phyloP scores from a whole-genome alignment of 2,329 filamentous ascomycete genomes.

The Pseudogymnoascus sp. region DNA sequence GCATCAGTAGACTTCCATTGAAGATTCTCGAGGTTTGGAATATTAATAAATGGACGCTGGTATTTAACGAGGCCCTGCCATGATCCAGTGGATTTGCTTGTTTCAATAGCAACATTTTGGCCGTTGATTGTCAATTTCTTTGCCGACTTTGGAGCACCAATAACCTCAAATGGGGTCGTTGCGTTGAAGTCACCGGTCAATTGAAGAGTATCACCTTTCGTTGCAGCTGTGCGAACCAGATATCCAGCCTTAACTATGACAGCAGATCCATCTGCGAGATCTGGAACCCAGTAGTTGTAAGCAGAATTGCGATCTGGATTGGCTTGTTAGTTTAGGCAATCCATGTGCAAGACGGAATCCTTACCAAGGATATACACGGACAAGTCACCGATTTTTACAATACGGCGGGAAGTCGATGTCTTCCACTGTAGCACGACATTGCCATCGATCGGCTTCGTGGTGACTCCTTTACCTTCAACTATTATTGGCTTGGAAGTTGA shows the following conservation, averaged over 20 bases:
- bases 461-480: constrained; percentile 13
- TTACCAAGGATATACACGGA: constrained; percentile 22
- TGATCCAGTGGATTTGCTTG: constrained; percentile 35
- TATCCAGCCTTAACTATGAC: constrained; percentile 57
- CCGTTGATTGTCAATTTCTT: constrained; percentile 47
- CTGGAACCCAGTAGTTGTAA: constrained; percentile 59
- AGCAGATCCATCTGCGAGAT: constrained; percentile 33
- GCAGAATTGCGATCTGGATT: constrained; percentile 54
- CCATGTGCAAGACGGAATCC: constrained; percentile 30
- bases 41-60: constrained; percentile 37
- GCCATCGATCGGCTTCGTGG: constrained; percentile 31
- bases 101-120: constrained; percentile 16
- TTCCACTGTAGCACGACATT: constrained; percentile 45
- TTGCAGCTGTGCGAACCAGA: constrained; percentile 50
- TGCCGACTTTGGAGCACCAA: constrained; percentile 52
- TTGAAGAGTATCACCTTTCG: constrained; percentile 46
- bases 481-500: constrained; percentile 26
- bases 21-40: constrained; percentile 50
- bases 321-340: constrained; percentile 10
- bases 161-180: constrained; percentile 58
- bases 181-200: constrained; percentile 64
- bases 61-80: constrained; percentile 44
- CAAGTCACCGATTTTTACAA: constrained; percentile 37
- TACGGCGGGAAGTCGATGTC: constrained; percentile 40
- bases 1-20: constrained; percentile 62